Base-by-base conservation (phyloP, 257 asterid genomes). In the Solanum etuberosum region DNA sequence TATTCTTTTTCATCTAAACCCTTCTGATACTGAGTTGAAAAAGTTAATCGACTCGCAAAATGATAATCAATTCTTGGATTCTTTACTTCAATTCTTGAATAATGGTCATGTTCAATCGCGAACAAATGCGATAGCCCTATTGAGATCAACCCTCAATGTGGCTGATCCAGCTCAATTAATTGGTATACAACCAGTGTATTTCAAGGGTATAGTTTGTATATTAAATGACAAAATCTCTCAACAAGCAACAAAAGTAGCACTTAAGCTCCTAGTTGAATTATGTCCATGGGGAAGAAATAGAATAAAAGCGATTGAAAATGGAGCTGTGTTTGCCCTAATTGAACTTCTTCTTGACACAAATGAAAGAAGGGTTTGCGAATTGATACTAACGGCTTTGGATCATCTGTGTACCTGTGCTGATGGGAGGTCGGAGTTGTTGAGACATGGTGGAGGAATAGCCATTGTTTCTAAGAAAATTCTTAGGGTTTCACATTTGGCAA, bases 331-430 rank as follows among this genome's bases (percentile, higher is more conserved):
- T 20, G 88, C 89, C 21, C 88, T 95, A 59, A 63, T 94, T 16
- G 96, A 95, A 84, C 54, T 90, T 31, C 96, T 95, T 25, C 86
- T 93, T 0, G 96, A 90, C n/a, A 77, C 70, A 9, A n/a, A 83
- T 0, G 98, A 94, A 4, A 89, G 90, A 27, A 88, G 97, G 88
- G 21, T 29, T 2, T 90, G 90, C 6, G 98, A 96, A 88, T 90
- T 94, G 10, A 85, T 73, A 2, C 68, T 96, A 21, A 59, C 91
- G 7, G 88, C 88, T 21, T 65, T 96, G 89, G 96, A 96, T 78
- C 97, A 92, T 88, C 91, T 96, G 1, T 96, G 98, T 85, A 57
- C 93, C 18, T 92, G 98, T 73, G 98, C 98, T 1, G 98, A 94
- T 54, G 98, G 98, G 10, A 91, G 98, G 4, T 95, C 98, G 0